Evolutionary conservation across 345 rosid genomes (phyloP).

Genomic region (Rhizophora mangle): DNA sequence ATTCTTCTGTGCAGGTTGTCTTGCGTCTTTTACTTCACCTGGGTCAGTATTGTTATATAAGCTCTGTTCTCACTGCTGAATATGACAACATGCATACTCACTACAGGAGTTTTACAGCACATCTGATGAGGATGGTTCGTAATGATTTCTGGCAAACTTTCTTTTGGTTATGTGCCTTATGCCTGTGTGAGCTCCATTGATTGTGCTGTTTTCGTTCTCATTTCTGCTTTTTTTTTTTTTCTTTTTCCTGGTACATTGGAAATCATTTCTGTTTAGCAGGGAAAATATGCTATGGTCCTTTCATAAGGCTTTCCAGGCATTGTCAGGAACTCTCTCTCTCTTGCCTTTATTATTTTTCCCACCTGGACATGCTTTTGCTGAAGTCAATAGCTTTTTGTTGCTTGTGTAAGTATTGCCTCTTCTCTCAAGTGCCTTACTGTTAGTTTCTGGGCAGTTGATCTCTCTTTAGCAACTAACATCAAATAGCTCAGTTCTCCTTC

Average conservation of each 20-base stretch:
- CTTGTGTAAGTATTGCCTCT: conserved; percentile 47
- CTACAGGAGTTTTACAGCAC: conserved; percentile 55
- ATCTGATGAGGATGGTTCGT: conserved; percentile 47
- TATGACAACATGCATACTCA: conserved; percentile 45
- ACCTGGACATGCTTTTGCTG: conserved; percentile 46
- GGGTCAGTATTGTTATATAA: conserved; percentile 52
- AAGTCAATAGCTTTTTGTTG: conserved; percentile 63
- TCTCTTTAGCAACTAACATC: background rate
- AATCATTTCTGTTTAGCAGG: conserved; percentile 38
- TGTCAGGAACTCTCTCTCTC: conserved; percentile 61
- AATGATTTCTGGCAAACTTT: conserved; percentile 6
- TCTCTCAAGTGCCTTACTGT: background rate
- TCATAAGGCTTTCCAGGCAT: conserved; percentile 57
- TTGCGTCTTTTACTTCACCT: conserved; percentile 60
- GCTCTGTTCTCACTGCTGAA: conserved; percentile 43
- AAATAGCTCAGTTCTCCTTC: background rate
- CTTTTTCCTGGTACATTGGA: background rate
- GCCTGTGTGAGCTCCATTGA: background rate
- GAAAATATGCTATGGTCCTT: conserved; percentile 57
- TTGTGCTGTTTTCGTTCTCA: conserved; percentile 6
- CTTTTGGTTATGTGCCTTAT: conserved; percentile 7
- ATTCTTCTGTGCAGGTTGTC: conserved; percentile 47
- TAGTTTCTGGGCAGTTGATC: background rate
- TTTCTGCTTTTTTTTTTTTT: too few relatives aligned
- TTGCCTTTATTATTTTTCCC: conserved; percentile 65